A percentile compares a stretch with the other conserved stretches of the same genome.
Conservation (phyloP, 2,329 filamentous ascomycete species). For the Colletotrichum orbiculare region DNA sequence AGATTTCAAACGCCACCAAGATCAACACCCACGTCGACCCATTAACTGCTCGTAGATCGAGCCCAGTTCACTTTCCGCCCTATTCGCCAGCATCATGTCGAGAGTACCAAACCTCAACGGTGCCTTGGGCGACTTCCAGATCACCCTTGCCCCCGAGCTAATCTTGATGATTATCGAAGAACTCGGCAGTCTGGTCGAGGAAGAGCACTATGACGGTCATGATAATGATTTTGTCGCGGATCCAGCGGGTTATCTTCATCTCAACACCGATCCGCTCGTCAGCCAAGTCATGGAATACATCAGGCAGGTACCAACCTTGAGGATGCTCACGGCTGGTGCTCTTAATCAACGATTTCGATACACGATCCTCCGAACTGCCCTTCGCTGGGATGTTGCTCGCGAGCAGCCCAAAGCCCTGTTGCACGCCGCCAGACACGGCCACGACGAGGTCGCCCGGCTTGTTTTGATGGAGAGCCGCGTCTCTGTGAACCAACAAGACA, state of each 20-base stretch:
- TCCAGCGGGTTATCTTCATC: too few species aligned
- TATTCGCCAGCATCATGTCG: background rate
- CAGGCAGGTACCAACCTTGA: background rate
- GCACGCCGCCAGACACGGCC: constrained; percentile 9
- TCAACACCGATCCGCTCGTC: too few species aligned
- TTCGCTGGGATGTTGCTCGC: constrained; percentile 12
- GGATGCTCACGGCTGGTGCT: constrained; percentile 20
- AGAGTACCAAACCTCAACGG: background rate
- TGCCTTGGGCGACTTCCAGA: background rate
- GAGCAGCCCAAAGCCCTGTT: constrained; percentile 14
- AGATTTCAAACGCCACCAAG: background rate
- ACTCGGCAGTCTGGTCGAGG: background rate
- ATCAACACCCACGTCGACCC: background rate
- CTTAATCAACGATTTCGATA: constrained; percentile 2
- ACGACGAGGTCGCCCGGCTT: background rate
- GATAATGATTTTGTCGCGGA: too few species aligned
- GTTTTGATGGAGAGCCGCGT: background rate
- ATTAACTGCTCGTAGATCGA: too few species aligned
- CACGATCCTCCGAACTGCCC: background rate
- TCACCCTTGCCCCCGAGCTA: background rate
- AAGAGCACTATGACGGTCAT: background rate
- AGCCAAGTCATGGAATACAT: too few species aligned
- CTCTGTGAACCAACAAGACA: background rate
- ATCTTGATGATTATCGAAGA: constrained; percentile 8
- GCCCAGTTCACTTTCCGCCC: background rate